These are phyloP conservation scores for Tausonia pullulans DNA, from an alignment of 1,284 basidiomycete species.

Conservation along the genomic window DNA sequence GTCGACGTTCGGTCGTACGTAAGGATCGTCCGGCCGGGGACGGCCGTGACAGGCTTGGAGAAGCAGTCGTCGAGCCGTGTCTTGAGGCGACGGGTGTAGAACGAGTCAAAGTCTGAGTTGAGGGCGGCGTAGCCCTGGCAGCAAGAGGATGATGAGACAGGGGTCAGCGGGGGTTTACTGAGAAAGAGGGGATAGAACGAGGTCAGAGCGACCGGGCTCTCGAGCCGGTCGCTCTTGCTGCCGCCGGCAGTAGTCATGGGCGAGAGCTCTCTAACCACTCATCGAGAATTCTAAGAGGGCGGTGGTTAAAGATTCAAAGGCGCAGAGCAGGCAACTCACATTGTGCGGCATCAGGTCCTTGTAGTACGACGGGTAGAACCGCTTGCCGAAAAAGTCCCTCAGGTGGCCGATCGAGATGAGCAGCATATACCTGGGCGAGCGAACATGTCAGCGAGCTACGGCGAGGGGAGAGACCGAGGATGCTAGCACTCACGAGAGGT, in stretches of 20 bases:
- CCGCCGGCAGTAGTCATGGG: too few relatives aligned
- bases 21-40: slow-evolving; percentile 85
- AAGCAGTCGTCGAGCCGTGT: slow-evolving; percentile 93
- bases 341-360: slow-evolving; percentile 68
- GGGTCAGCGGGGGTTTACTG: background rate
- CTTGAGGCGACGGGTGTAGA: slow-evolving; percentile 95
- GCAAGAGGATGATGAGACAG: background rate
- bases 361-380: slow-evolving; percentile 59
- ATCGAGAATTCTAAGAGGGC: too few relatives aligned
- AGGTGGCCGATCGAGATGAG: slow-evolving; percentile 84
- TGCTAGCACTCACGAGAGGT: slow-evolving; percentile 42
- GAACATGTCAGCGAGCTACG: background rate
- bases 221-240: too few relatives aligned
- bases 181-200: background rate
- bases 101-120: slow-evolving; percentile 98
- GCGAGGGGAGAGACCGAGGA: background rate
- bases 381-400: slow-evolving; percentile 90
- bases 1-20: slow-evolving; percentile 73
- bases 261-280: too few relatives aligned
- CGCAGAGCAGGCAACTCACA: slow-evolving; percentile 42
- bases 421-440: slow-evolving; percentile 54
- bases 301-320: slow-evolving; percentile 9
- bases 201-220: slow-evolving; percentile 4
- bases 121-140: slow-evolving; percentile 83
- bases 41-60: slow-evolving; percentile 82